Evolutionary conservation across 2,329 filamentous ascomycete species (phyloP).

Genomic region (Tolypocladium ovalisporum): DNA sequence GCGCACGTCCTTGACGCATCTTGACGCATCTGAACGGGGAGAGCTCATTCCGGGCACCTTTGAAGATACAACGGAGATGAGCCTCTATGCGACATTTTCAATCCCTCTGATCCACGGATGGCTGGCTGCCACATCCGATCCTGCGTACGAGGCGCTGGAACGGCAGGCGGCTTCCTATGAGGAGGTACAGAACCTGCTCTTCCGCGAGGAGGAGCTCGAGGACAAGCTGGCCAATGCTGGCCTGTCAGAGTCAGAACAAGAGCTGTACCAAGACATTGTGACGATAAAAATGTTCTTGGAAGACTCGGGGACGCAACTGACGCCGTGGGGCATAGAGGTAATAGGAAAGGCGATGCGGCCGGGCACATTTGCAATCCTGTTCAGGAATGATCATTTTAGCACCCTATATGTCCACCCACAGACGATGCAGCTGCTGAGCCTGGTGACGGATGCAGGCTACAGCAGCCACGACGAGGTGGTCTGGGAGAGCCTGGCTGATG

Average conservation of each 20-base stretch:
- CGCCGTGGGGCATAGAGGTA: slow-evolving; percentile 65
- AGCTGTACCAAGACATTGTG: slow-evolving; percentile 70
- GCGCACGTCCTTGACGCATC: slow-evolving; percentile 40
- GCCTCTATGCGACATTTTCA: slow-evolving; percentile 80
- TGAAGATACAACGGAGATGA: slow-evolving; percentile 78
- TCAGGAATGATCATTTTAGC: slow-evolving; percentile 95
- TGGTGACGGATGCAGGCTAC: slow-evolving; percentile 92
- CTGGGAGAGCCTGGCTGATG: slow-evolving; percentile 87
- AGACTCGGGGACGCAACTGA: slow-evolving; percentile 77
- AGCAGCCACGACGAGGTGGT: slow-evolving; percentile 81
- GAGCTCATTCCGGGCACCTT: slow-evolving; percentile 59
- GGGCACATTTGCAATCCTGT: slow-evolving; percentile 79
- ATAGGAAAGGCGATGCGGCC: slow-evolving; percentile 61
- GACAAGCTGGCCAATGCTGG: slow-evolving; percentile 52
- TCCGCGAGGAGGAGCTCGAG: slow-evolving; percentile 81
- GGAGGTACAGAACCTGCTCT: slow-evolving; percentile 80
- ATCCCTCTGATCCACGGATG: slow-evolving; percentile 89
- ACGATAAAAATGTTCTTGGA: slow-evolving; percentile 76
- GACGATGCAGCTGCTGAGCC: slow-evolving; percentile 62
- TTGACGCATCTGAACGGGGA: slow-evolving; percentile 38
- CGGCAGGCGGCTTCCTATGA: slow-evolving; percentile 79
- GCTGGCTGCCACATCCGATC: slow-evolving; percentile 60
- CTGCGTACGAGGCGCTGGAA: slow-evolving; percentile 57
- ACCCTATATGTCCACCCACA: slow-evolving; percentile 83
- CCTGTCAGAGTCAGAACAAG: slow-evolving; percentile 63